Percentiles rank a stretch among this genome's conserved stretches.
phyloP scores from a whole-genome alignment of 2,329 filamentous ascomycete genomes.

The Monosporascus sp. region DNA sequence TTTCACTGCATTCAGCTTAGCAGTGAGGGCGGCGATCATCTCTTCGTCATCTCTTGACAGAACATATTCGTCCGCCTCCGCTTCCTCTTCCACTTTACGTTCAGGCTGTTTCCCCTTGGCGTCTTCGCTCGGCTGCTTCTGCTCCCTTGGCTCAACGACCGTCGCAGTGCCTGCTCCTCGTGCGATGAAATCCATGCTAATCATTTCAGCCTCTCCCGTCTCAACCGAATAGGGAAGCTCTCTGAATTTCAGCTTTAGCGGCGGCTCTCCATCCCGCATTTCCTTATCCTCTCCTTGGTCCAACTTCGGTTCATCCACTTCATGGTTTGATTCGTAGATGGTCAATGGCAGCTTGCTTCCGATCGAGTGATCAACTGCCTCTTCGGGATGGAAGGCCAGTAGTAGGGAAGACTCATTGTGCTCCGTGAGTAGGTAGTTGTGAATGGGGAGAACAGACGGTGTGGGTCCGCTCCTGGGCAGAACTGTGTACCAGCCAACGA shows the following conservation, averaged over 20 bases:
- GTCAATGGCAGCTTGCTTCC: constrained; percentile 83
- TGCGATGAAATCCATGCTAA: constrained; percentile 89
- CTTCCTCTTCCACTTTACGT: constrained; percentile 18
- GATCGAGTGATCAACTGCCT: constrained; percentile 46
- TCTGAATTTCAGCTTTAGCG: constrained; percentile 66
- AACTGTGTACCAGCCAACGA: constrained; percentile 91
- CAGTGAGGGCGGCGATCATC: constrained; percentile 62
- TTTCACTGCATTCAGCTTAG: constrained; percentile 88
- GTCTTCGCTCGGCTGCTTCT: constrained; percentile 40
- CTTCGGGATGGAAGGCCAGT: constrained; percentile 75
- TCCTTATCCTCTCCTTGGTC: constrained; percentile 60
- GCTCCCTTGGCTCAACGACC: constrained; percentile 36
- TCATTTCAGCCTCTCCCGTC: constrained; percentile 96
- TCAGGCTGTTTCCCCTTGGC: constrained; percentile 46
- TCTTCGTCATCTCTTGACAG: constrained; percentile 57
- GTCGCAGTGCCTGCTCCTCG: constrained; percentile 77
- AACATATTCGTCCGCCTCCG: constrained; percentile 32
- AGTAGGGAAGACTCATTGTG: constrained; percentile 86
- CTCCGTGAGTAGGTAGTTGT: constrained; percentile 66
- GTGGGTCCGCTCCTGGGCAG: constrained; percentile 68
- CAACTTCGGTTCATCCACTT: constrained; percentile 54
- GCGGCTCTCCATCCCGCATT: constrained; percentile 60
- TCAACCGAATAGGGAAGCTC: constrained; percentile 84
- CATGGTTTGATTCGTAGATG: constrained; percentile 80
- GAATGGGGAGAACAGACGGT: constrained; percentile 63